Evolutionary conservation across 2,329 filamentous ascomycete species (phyloP).

Genomic region (Fusarium goolgardi): DNA sequence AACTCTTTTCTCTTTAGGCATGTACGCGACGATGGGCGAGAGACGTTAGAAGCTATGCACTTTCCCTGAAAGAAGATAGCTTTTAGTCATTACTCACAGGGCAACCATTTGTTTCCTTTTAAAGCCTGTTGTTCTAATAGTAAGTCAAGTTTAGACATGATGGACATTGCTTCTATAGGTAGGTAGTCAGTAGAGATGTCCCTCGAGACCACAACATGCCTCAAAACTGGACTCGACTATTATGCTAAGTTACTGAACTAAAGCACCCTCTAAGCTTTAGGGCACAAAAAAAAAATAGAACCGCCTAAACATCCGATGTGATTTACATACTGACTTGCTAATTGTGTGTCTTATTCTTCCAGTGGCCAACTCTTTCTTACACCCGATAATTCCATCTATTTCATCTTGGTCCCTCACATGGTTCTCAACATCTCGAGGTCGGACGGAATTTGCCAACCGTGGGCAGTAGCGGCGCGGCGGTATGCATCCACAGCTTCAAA

Average conservation of each 20-base stretch:
- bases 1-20: not conserved
- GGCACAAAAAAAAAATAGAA: too few relatives aligned
- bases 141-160: not conserved
- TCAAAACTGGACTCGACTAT: too few relatives aligned
- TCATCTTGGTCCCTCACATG: constrained; percentile 2
- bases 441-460: constrained; percentile 78
- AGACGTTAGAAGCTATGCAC: not conserved
- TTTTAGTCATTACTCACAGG: not conserved
- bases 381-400: not conserved
- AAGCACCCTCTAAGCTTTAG: not conserved
- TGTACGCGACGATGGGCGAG: not conserved
- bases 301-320: too few relatives aligned
- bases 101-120: too few relatives aligned
- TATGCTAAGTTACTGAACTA: not conserved
- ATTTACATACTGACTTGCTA: not conserved
- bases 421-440: constrained; percentile 65
- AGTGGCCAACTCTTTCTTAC: not conserved
- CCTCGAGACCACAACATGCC: too few relatives aligned
- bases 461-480: constrained; percentile 69
- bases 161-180: not conserved
- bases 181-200: not conserved
- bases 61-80: too few relatives aligned
- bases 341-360: not conserved
- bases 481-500: constrained; percentile 80
- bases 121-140: not conserved